Percentiles rank a stretch among this genome's conserved stretches.
Evolutionary conservation across 2,329 filamentous ascomycete genomes (phyloP).

Genomic region (Verticillium alfalfae): DNA sequence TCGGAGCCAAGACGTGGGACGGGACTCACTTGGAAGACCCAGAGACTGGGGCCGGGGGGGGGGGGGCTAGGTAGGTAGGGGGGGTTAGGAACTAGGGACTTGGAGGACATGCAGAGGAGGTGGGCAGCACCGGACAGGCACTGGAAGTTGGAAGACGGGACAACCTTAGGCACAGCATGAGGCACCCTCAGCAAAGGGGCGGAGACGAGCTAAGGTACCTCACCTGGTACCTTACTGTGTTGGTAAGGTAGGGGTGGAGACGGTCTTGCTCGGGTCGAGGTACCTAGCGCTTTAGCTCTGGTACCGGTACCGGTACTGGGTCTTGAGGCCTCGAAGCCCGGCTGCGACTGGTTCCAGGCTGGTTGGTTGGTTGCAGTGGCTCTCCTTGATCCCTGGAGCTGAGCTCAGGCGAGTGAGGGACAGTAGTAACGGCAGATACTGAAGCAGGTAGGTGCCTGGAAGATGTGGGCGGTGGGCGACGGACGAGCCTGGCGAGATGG

Average conservation of each 20-base stretch:
- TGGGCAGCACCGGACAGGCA: background rate
- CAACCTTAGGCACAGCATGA: background rate
- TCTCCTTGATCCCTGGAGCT: background rate
- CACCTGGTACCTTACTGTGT: background rate
- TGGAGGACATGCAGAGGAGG: background rate
- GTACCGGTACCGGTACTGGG: background rate
- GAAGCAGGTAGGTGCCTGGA: too few relatives aligned
- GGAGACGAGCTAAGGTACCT: background rate
- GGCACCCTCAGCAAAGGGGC: background rate
- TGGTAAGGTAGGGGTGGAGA: background rate
- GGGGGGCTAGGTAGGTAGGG: background rate
- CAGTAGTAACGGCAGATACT: too few relatives aligned
- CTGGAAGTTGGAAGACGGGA: background rate
- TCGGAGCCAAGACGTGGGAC: slow-evolving; percentile 1
- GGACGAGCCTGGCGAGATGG: too few relatives aligned
- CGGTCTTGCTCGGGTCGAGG: background rate
- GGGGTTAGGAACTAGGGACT: background rate
- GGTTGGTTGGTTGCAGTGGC: background rate
- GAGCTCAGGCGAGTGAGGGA: background rate
- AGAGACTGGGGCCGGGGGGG: background rate
- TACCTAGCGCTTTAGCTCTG: background rate
- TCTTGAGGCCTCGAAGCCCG: background rate
- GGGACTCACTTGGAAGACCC: background rate
- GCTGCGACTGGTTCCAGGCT: background rate
- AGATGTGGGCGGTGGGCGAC: too few relatives aligned